phyloP scores from a whole-genome alignment of 495 filamentous ascomycete species.

The Pseudevernia furfuracea region DNA sequence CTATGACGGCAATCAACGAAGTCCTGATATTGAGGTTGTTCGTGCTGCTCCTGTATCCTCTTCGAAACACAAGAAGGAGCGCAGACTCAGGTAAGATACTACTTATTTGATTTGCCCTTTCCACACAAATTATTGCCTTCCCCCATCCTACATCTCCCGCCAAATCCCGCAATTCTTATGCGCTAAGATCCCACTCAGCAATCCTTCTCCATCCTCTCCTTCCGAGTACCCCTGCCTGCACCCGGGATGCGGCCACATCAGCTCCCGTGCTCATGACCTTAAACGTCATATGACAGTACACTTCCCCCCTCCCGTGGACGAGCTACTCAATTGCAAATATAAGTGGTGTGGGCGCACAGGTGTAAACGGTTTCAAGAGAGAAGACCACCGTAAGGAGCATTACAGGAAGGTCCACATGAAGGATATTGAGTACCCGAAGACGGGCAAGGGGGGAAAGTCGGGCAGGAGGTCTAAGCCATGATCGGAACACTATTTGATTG shows the following conservation, averaged over 20 bases:
- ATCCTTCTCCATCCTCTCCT: not conserved
- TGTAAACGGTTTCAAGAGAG: constrained; percentile 71
- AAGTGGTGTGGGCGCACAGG: constrained; percentile 71
- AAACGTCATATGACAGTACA: constrained; percentile 49
- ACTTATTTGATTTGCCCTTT: constrained; percentile 15
- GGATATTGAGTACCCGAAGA: constrained; percentile 19
- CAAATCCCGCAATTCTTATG: not conserved
- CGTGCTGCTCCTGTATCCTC: constrained; percentile 5
- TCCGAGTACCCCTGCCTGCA: constrained; percentile 36
- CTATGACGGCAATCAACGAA: not conserved
- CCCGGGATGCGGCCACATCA: constrained; percentile 40
- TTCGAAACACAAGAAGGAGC: constrained; percentile 7
- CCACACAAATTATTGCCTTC: not conserved
- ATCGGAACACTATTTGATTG: not conserved
- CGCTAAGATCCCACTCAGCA: not conserved
- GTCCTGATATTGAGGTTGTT: constrained; percentile 3
- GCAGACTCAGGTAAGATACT: constrained; percentile 19
- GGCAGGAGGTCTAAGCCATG: not conserved
- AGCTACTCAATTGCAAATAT: constrained; percentile 69
- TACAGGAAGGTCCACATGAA: constrained; percentile 66
- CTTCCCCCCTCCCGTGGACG: constrained; percentile 30
- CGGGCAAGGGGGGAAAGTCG: not conserved
- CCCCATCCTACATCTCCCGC: not conserved
- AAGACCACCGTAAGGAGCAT: constrained; percentile 86
- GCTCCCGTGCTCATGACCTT: constrained; percentile 47